Percentiles rank a stretch among this genome's conserved stretches.
These are phyloP conservation scores for Suillus occidentalis DNA, from an alignment of 768 basidiomycete genomes.

Conservation along the genomic window DNA sequence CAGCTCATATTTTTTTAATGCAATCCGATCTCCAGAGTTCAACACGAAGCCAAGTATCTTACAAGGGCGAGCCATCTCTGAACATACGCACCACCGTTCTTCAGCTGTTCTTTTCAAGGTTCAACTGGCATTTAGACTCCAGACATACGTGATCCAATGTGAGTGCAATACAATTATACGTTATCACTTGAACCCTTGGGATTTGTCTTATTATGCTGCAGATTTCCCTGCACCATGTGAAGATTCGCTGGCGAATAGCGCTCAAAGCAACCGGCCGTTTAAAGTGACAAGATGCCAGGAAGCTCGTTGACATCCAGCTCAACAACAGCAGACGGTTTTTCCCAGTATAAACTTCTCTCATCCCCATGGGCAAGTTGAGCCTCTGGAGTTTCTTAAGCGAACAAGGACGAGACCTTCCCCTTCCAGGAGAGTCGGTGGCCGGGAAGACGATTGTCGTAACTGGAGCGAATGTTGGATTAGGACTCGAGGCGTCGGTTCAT, in stretches of 20 bases:
- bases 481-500: conserved; percentile 31
- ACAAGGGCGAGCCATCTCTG: no score
- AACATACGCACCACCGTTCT: not conserved
- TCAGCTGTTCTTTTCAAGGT: not conserved
- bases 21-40: no score
- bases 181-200: not conserved
- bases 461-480: conserved; percentile 48
- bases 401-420: conserved; percentile 20
- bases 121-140: not conserved
- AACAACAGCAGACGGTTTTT: not conserved
- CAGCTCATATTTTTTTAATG: no score
- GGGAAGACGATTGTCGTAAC: conserved; percentile 52
- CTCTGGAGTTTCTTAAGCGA: conserved; percentile 26
- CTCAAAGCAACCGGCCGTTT: not conserved
- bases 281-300: not conserved
- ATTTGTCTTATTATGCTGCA: not conserved
- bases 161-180: not conserved
- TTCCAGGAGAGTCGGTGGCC: conserved; percentile 22
- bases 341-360: not conserved
- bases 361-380: not conserved
- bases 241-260: not conserved
- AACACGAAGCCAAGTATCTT: no score
- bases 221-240: not conserved
- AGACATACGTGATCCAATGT: not conserved
- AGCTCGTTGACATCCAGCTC: not conserved